Evolutionary conservation across 176 grass and related monocot genomes (phyloP).

Genomic region (Oryza glaberrima): DNA sequence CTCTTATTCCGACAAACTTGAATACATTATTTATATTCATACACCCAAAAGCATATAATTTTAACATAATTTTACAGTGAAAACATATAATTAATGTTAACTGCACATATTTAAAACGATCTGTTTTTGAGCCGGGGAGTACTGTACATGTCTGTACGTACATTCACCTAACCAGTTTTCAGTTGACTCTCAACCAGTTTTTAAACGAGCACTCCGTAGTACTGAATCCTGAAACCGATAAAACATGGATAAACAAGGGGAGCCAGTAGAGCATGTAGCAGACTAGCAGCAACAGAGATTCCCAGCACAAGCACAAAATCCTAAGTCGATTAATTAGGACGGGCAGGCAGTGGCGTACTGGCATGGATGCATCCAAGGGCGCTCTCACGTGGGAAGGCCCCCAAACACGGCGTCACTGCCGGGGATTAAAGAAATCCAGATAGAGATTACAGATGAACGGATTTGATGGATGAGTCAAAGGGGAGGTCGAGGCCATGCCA

Average conservation of each 20-base stretch:
- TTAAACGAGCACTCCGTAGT: neutral
- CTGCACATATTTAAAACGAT: no score
- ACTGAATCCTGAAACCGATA: slow-evolving; percentile 35
- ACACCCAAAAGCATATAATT: no score
- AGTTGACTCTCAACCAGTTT: neutral
- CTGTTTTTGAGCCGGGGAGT: no score
- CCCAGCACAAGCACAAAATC: slow-evolving; percentile 45
- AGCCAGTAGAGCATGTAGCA: neutral
- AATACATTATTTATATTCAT: no score
- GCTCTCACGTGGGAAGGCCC: slow-evolving; percentile 49
- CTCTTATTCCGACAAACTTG: no score
- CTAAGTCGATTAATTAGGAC: slow-evolving; percentile 40
- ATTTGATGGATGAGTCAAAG: slow-evolving; percentile 13
- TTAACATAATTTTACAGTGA: no score
- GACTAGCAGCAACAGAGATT: slow-evolving; percentile 44
- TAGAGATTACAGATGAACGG: neutral
- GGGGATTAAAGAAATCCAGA: slow-evolving; percentile 16
- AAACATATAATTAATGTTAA: no score
- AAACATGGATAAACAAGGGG: neutral
- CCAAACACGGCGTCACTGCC: slow-evolving; percentile 49
- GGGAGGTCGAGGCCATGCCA: slow-evolving; percentile 2
- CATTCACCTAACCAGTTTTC: neutral
- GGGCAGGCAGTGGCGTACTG: neutral
- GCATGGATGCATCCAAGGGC: slow-evolving; percentile 38
- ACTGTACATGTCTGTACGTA: neutral